Base-by-base conservation (phyloP, 495 filamentous ascomycete genomes). In the Aspergillus bridgeri region DNA sequence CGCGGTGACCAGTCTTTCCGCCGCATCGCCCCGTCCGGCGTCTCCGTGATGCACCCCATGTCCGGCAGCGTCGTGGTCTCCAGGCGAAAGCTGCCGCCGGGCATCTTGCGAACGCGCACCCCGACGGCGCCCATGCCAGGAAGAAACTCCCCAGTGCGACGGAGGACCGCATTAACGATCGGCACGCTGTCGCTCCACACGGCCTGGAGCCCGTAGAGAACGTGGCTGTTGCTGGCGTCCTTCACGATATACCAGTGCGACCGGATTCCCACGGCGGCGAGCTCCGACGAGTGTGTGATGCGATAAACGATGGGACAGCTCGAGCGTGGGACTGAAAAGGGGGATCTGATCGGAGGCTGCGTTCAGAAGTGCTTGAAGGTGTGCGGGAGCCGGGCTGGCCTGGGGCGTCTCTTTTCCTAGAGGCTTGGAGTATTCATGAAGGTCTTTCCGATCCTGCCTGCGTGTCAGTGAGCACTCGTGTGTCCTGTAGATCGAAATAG, bases 201-300 rank as follows among this genome's bases (percentile, higher is more conserved):
- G 25, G 42, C 56, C 42, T 64, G 62, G 3, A 64, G 51, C 22
- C 59, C 62, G 45, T 64, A 64, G 6, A 64, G 44, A 3, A 58
- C 48, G 42, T 61, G 62, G 6, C 42, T 64, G 33, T 61, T 64
- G 13, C 59, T 61, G 0, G 52, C 6, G 11, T 64, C 62, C 46
- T 64, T 64, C 22, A 64, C 62, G 17, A 64, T 61, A 29, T 38
- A 61, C 62, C 62, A 64, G 23, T 64, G 44, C 8, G 62, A 64
- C 18, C 59, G 62, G 33, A 54, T 42, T 7, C 62, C 62, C 2
- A 61, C 13, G 11, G 38, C 43, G 6, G 61, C 55, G 6, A 64
- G 56, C 33, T 64, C 62, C 5, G 62, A 64, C 1, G 58, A 61
- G 48, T 59, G 62, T 1, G 62, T 61, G 15, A 64, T 57, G 2